A percentile compares a stretch with the other conserved stretches of the same genome.
Conservation (phyloP, 106 monocot genomes). For the Triglochin maritima region DNA sequence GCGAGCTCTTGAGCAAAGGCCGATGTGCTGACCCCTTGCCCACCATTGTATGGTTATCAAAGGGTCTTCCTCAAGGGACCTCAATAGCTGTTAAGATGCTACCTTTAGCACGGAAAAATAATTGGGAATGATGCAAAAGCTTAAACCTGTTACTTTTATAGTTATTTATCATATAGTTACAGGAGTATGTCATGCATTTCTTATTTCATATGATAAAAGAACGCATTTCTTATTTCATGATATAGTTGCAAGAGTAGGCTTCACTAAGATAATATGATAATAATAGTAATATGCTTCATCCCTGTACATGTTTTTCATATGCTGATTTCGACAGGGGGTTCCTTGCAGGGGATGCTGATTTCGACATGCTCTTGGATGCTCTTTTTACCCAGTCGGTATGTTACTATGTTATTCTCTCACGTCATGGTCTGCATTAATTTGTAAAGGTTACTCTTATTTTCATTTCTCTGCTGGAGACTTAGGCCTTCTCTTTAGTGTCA, state of each 20-base stretch:
- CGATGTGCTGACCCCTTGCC: too few relatives aligned
- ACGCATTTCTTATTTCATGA: background rate
- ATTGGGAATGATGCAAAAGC: too few relatives aligned
- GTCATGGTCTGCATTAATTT: background rate
- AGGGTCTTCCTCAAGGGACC: too few relatives aligned
- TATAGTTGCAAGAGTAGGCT: background rate
- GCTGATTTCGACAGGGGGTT: background rate
- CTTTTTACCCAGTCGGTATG: conserved; percentile 59
- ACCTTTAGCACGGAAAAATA: too few relatives aligned
- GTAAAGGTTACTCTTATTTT: background rate
- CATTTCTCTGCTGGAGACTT: background rate
- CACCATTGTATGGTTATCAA: too few relatives aligned
- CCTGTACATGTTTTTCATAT: background rate
- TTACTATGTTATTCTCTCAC: conserved; percentile 1
- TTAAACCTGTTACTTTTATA: too few relatives aligned
- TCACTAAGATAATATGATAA: background rate
- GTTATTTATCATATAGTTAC: too few relatives aligned
- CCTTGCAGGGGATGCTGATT: conserved; percentile 42
- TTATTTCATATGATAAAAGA: background rate
- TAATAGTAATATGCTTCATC: background rate
- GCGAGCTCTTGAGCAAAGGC: too few relatives aligned
- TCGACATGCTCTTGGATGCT: conserved; percentile 43
- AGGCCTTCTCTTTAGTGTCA: background rate
- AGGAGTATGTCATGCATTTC: background rate
- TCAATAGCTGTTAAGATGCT: too few relatives aligned